These are phyloP conservation scores for Penicillium capsulatum DNA, from an alignment of 2,329 filamentous ascomycete species.

Conservation along the genomic window DNA sequence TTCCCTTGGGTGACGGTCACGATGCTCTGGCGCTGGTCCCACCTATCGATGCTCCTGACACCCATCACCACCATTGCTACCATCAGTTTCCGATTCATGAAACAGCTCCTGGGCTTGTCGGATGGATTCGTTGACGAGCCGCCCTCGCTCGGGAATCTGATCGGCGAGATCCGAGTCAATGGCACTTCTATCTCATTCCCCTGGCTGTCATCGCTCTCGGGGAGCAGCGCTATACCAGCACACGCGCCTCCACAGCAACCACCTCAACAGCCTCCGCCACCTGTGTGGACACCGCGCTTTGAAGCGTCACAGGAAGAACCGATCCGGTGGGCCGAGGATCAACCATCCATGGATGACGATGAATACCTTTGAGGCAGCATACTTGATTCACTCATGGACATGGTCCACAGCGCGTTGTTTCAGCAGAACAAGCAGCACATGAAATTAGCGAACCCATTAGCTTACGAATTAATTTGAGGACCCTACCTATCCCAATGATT, in stretches of 20 bases:
- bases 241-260: conserved; percentile 7
- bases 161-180: conserved; percentile 30
- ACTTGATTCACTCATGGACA: too few species aligned
- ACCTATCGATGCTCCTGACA: conserved; percentile 29
- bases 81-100: conserved; percentile 29
- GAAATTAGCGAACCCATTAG: too few species aligned
- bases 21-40: conserved; percentile 48
- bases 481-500: too few species aligned
- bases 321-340: conserved; percentile 12
- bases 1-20: conserved; percentile 56
- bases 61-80: conserved; percentile 31
- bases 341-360: conserved; percentile 32
- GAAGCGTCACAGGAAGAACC: conserved; percentile 9
- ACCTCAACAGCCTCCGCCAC: conserved; percentile 6
- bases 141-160: conserved; percentile 20
- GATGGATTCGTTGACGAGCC: conserved; percentile 42
- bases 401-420: too few species aligned
- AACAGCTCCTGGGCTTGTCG: conserved; percentile 39
- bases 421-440: too few species aligned
- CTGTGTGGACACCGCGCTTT: conserved; percentile 16
- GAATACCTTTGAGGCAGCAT: conserved; percentile 25
- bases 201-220: conserved; percentile 16
- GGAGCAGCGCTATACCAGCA: conserved; percentile 11
- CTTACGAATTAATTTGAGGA: too few species aligned
- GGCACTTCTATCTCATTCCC: conserved; percentile 25